Percentiles rank a stretch among this genome's conserved stretches.
Conservation (phyloP, 768 basidiomycete species). For the Termitomyces sp. region DNA sequence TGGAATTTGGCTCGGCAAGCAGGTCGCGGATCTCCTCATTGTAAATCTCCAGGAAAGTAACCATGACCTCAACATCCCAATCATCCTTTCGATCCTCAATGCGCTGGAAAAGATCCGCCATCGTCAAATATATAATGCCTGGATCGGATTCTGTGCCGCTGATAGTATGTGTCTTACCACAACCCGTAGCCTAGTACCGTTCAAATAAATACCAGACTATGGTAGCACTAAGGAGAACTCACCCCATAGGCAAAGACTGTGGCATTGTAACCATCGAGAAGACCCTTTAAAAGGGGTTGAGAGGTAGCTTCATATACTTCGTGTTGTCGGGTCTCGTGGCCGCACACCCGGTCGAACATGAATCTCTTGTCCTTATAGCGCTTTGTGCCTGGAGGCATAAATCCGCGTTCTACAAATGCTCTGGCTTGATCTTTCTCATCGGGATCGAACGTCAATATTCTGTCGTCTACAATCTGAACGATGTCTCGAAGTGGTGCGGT, state of each 20-base stretch:
- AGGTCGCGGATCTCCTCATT: constrained; percentile 98
- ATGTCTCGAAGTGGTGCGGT: constrained; percentile 67
- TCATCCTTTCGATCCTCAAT: constrained; percentile 88
- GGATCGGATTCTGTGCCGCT: constrained; percentile 86
- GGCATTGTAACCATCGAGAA: constrained; percentile 94
- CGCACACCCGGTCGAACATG: constrained; percentile 94
- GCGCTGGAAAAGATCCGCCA: constrained; percentile 93
- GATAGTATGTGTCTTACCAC: constrained; percentile 99
- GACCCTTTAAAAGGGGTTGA: constrained; percentile 76
- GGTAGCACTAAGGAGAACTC: constrained; percentile 13
- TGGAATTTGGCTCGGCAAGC: constrained; percentile 67
- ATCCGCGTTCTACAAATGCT: constrained; percentile 82
- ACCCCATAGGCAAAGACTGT: constrained; percentile 99
- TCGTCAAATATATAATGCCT: constrained; percentile 94
- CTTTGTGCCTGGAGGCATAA: constrained; percentile 82
- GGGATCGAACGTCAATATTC: constrained; percentile 94
- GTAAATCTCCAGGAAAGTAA: constrained; percentile 98
- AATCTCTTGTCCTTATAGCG: constrained; percentile 96
- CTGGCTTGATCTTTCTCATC: constrained; percentile 81
- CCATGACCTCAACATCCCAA: constrained; percentile 80
- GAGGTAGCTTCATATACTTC: constrained; percentile 88
- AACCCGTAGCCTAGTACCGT: constrained; percentile 87
- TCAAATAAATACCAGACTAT: constrained; percentile 11
- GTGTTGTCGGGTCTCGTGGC: constrained; percentile 73
- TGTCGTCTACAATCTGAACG: constrained; percentile 89